Evolutionary conservation across 352 stramenopile species (phyloP).

Genomic region (Pythium aphanidermatum): DNA sequence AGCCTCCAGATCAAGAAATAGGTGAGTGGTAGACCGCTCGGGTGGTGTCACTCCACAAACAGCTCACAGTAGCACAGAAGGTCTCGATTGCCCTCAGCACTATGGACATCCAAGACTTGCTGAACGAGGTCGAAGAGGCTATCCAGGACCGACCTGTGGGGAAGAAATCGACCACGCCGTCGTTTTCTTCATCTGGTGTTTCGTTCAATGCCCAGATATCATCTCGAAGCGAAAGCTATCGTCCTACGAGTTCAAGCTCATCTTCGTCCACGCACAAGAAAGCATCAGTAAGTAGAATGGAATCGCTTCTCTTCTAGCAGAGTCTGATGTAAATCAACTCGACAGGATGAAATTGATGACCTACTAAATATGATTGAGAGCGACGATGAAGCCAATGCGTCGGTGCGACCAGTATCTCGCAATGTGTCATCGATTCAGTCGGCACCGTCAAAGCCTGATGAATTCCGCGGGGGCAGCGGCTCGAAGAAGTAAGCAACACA

Average conservation of each 20-base stretch:
- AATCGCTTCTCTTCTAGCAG: background rate
- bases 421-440: conserved; percentile 2
- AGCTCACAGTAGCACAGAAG: no score
- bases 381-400: conserved; percentile 27
- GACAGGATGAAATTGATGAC: conserved; percentile 67
- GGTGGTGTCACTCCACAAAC: no score
- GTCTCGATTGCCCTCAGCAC: no score
- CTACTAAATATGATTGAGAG: conserved; percentile 58
- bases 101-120: conserved; percentile 71
- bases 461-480: conserved; percentile 14
- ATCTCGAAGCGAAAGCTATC: conserved; percentile 4
- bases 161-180: conserved; percentile 1
- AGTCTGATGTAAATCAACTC: background rate
- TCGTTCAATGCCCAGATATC: no score
- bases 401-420: conserved; percentile 24
- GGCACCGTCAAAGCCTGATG: conserved; percentile 26
- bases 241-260: background rate
- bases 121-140: conserved; percentile 63
- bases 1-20: no score
- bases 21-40: no score
- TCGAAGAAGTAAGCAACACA: conserved; percentile 55
- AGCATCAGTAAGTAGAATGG: conserved; percentile 3
- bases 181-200: conserved; percentile 1
- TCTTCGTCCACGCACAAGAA: conserved; percentile 9
- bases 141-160: conserved; percentile 29